Conservation (phyloP, 495 filamentous ascomycete genomes). For the Aspergillus biplanus region DNA sequence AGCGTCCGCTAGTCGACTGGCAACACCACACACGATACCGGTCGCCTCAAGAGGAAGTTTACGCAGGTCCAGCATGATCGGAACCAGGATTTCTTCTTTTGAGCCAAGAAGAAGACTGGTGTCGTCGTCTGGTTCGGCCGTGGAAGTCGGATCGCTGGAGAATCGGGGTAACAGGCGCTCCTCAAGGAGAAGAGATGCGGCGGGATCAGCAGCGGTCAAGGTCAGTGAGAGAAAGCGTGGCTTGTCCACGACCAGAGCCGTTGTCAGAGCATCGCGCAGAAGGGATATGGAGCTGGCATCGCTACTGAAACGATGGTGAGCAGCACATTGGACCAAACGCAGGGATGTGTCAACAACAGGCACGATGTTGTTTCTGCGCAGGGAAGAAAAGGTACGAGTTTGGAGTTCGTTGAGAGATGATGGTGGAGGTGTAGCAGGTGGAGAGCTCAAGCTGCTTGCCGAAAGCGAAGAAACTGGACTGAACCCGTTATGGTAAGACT, state of each 20-base stretch:
- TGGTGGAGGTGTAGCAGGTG: slow-evolving; percentile 76
- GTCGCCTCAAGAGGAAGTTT: slow-evolving; percentile 85
- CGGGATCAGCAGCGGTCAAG: slow-evolving; percentile 80
- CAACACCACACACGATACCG: slow-evolving; percentile 92
- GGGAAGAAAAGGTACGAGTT: slow-evolving; percentile 73
- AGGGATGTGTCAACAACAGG: slow-evolving; percentile 71
- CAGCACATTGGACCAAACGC: slow-evolving; percentile 83
- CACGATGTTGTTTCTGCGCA: slow-evolving; percentile 72
- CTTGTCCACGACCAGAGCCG: slow-evolving; percentile 61
- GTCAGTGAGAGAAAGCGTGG: slow-evolving; percentile 87
- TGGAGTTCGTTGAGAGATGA: slow-evolving; percentile 79
- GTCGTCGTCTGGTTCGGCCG: slow-evolving; percentile 50
- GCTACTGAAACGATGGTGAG: slow-evolving; percentile 53
- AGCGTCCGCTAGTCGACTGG: slow-evolving; percentile 71
- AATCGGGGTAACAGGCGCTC: slow-evolving; percentile 64
- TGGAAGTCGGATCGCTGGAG: slow-evolving; percentile 49
- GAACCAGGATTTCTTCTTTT: slow-evolving; percentile 78
- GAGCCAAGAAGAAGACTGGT: slow-evolving; percentile 70
- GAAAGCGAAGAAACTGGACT: slow-evolving; percentile 36
- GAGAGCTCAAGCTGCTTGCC: slow-evolving; percentile 37
- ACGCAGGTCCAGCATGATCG: slow-evolving; percentile 85
- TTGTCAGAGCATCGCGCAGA: slow-evolving; percentile 48
- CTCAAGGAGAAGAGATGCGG: slow-evolving; percentile 77
- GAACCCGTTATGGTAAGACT: slow-evolving; percentile 25
- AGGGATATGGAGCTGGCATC: slow-evolving; percentile 52